phyloP scores from a whole-genome alignment of 164 flowering plant species.

The Annona cherimola region DNA sequence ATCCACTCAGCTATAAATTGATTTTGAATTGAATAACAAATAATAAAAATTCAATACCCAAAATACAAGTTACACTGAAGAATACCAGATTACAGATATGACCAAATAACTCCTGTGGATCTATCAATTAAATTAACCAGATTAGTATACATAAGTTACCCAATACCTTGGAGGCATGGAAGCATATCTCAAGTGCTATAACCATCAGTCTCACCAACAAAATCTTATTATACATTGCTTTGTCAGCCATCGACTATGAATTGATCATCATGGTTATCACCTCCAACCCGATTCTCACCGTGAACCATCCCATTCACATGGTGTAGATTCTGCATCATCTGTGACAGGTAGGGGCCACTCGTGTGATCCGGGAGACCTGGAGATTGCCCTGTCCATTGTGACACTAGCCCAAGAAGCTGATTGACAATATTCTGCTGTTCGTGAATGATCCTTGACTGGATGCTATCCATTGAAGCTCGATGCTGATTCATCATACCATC shows the following conservation, averaged over 20 bases:
- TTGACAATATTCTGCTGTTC: conserved; percentile 71
- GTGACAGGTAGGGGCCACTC: conserved; percentile 70
- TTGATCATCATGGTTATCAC: conserved; percentile 81
- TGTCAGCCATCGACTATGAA: conserved; percentile 75
- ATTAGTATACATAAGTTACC: conserved; percentile 14
- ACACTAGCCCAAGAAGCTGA: conserved; percentile 70
- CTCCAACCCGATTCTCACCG: conserved; percentile 67
- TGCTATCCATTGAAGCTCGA: conserved; percentile 67
- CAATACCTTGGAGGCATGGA: neutral
- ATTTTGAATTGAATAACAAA: neutral
- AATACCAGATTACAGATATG: neutral
- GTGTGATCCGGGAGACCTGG: conserved; percentile 64
- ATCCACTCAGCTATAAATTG: too few species aligned
- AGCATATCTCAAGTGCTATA: neutral
- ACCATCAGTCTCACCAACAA: neutral
- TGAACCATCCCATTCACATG: conserved; percentile 82
- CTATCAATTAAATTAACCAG: conserved; percentile 9
- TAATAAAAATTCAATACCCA: conserved; percentile 3
- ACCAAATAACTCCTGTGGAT: conserved; percentile 2
- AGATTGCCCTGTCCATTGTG: conserved; percentile 84
- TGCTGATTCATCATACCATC: conserved; percentile 69
- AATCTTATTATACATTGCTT: neutral
- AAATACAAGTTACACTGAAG: neutral
- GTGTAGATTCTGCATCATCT: conserved; percentile 83
- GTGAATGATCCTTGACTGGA: conserved; percentile 69